Conservation (phyloP, 1,284 basidiomycete genomes). For the Rhodotorula sp. region DNA sequence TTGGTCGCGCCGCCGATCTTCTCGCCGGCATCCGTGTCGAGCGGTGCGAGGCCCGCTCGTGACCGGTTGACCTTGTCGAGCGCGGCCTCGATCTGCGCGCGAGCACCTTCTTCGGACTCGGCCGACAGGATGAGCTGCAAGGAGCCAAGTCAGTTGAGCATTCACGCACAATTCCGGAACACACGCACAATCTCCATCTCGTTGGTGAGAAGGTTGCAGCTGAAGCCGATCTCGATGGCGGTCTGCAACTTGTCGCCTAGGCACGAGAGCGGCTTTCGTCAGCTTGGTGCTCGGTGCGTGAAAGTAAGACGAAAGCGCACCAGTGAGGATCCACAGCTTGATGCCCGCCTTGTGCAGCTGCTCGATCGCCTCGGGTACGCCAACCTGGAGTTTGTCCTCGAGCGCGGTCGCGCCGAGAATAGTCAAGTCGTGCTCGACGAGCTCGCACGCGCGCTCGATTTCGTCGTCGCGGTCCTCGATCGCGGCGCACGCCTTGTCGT, state of each 20-base stretch:
- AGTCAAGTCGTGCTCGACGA: slow-evolving; percentile 75
- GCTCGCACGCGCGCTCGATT: slow-evolving; percentile 81
- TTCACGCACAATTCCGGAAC: too few relatives aligned
- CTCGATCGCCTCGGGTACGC: slow-evolving; percentile 94
- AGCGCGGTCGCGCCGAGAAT: slow-evolving; percentile 93
- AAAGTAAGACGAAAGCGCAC: slow-evolving; percentile 52
- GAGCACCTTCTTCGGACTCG: slow-evolving; percentile 70
- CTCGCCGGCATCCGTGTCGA: slow-evolving; percentile 31
- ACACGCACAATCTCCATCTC: slow-evolving; percentile 60
- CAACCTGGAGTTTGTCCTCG: slow-evolving; percentile 95
- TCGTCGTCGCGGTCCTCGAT: slow-evolving; percentile 81
- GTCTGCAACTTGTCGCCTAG: slow-evolving; percentile 94
- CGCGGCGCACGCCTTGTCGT: slow-evolving; percentile 76
- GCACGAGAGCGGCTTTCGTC: not conserved
- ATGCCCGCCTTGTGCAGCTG: slow-evolving; percentile 89
- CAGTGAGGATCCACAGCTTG: slow-evolving; percentile 93
- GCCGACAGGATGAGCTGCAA: slow-evolving; percentile 84
- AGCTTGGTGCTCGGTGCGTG: not conserved
- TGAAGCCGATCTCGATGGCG: slow-evolving; percentile 93
- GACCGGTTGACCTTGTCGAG: slow-evolving; percentile 85
- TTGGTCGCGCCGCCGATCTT: slow-evolving; percentile 28
- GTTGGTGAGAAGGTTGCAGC: slow-evolving; percentile 86
- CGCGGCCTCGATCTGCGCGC: slow-evolving; percentile 85
- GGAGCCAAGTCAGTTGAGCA: not conserved
- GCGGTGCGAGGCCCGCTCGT: slow-evolving; percentile 57